These are phyloP conservation scores for Calonectria montana DNA, from an alignment of 2,329 filamentous ascomycete species.

Conservation along the genomic window DNA sequence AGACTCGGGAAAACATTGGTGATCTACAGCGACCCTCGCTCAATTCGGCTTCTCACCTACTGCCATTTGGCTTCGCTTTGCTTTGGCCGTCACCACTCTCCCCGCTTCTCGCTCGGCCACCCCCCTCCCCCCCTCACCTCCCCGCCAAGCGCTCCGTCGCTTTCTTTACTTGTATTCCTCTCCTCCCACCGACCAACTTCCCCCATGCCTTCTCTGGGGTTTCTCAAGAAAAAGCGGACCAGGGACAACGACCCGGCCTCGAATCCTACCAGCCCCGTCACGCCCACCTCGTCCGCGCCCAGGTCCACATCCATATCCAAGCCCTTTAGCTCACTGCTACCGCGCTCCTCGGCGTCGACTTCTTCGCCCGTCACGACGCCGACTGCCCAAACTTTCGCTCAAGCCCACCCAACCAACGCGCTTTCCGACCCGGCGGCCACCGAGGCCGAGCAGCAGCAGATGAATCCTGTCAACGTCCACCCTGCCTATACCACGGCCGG, in stretches of 20 bases:
- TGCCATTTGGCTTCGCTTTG: constrained; percentile 6
- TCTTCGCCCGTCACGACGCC: constrained; percentile 44
- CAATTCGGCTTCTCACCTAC: constrained; percentile 30
- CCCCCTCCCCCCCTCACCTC: constrained; percentile 34
- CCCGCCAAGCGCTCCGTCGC: constrained; percentile 14
- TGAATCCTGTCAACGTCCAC: constrained; percentile 44
- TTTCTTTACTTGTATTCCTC: background rate
- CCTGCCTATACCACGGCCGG: constrained; percentile 42
- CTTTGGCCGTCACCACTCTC: constrained; percentile 9
- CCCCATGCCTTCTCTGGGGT: constrained; percentile 92
- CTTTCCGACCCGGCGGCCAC: constrained; percentile 28
- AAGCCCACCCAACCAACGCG: constrained; percentile 35
- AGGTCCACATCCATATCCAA: constrained; percentile 57
- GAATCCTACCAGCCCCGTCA: constrained; percentile 73
- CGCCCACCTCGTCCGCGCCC: constrained; percentile 61
- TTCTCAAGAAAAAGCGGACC: constrained; percentile 98
- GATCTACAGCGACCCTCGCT: constrained; percentile 39
- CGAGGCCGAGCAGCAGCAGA: constrained; percentile 40
- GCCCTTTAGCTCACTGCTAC: constrained; percentile 56
- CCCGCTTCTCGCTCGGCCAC: constrained; percentile 25
- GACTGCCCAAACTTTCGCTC: constrained; percentile 19
- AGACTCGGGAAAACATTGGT: constrained; percentile 32
- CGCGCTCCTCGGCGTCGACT: constrained; percentile 48
- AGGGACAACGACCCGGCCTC: constrained; percentile 83
- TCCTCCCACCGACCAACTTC: constrained; percentile 22